Evolutionary conservation across 2,329 filamentous ascomycete species (phyloP), one percentile per base, ranked within the genome.

Genomic region (Parastagonospora nodorum): DNA sequence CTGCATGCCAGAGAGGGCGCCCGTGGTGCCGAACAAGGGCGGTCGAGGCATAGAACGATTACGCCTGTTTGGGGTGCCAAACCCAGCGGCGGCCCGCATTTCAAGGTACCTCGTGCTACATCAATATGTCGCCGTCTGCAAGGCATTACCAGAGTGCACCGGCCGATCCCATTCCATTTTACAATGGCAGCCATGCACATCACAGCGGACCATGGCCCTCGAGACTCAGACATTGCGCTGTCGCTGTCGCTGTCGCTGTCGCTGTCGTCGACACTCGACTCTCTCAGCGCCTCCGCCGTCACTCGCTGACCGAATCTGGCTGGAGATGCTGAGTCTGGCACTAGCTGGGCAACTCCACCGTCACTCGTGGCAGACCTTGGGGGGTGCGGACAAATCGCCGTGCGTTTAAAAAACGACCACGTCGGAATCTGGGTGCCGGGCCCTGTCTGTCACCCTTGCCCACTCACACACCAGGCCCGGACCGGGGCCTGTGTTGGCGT

Each of bases 31-130:
- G 66, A 61, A 58, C 58, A 62, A 68, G 64, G 67, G 67, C 67
- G 68, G 65, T 69, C 66, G 66, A 69, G 67, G 61, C 64, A 68
- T 64, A 53, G 63, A 65, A 62, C 62, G 57, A 68, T 64, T 66
- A 63, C 59, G 64, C 67, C 60, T 53, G 50, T 65, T 61, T 60
- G 63, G 58, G 61, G 49, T 60, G 59, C 59, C 62, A 54, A 62
- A 55, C 61, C 59, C 58, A 66, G 51, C 62, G 59, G 58, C 63
- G 64, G 61, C 58, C 63, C 60, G 62, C 64, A 57, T 58, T 42
- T 55, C 59, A 60, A 66, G 64, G 60, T 61, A 64, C 61, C 63
- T 67, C 59, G 64, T 72, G 63, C 66, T 60, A 69, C 68, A 45
- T 51, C 53, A 54, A 55, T 60, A 50, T 54, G 58, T 55, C 49